These are phyloP conservation scores for Trebouxia sp. DNA, from an alignment of 139 green algal species.

Conservation along the genomic window DNA sequence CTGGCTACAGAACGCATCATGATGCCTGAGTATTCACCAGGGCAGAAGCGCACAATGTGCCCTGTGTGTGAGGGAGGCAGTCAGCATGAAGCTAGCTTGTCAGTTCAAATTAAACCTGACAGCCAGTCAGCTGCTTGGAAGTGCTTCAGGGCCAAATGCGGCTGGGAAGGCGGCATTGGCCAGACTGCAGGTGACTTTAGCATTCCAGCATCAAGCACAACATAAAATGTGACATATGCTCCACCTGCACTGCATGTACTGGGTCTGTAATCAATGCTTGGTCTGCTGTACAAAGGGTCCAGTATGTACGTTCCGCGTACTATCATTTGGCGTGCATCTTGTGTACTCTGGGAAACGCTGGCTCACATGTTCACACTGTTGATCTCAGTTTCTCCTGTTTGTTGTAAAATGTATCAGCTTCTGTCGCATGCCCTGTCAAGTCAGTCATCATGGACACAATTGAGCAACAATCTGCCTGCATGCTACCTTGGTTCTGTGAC, in stretches of 20 bases:
- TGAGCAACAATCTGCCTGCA: too few relatives aligned
- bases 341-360: background rate
- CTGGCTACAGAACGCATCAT: constrained; percentile 42
- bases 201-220: background rate
- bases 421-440: too few relatives aligned
- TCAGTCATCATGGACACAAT: too few relatives aligned
- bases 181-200: constrained; percentile 18
- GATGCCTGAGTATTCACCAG: constrained; percentile 42
- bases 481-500: too few relatives aligned
- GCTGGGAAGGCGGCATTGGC: constrained; percentile 45
- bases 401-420: too few relatives aligned
- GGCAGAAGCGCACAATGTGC: constrained; percentile 48
- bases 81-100: constrained; percentile 44
- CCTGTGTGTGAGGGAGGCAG: constrained; percentile 54
- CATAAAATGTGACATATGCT: background rate
- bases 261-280: background rate
- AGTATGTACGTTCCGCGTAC: background rate
- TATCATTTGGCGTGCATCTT: background rate
- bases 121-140: constrained; percentile 52
- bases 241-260: background rate
- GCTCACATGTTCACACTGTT: too few relatives aligned
- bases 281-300: background rate
- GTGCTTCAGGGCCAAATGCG: constrained; percentile 70
- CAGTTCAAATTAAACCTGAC: constrained; percentile 49
- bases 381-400: too few relatives aligned